These are phyloP conservation scores for Rubroboletus pulcherrimus DNA, from an alignment of 768 basidiomycete species.

Conservation along the genomic window DNA sequence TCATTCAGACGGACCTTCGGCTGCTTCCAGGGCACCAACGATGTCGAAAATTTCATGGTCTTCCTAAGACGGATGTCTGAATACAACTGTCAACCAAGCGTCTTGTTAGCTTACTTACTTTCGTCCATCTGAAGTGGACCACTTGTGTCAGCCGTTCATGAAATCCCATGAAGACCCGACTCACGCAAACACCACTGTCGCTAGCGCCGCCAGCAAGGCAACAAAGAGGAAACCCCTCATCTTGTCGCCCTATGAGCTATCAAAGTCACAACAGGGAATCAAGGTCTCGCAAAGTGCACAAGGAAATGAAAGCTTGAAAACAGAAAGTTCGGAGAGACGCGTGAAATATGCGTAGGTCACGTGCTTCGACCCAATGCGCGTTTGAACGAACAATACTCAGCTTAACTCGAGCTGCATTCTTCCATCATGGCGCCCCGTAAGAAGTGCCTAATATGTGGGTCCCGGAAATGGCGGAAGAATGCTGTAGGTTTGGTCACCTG, in stretches of 20 bases:
- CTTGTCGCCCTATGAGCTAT: not conserved
- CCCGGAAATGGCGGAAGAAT: slow-evolving; percentile 85
- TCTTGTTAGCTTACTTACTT: slow-evolving; percentile 37
- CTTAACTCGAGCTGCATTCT: not conserved
- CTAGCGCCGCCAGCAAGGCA: slow-evolving; percentile 49
- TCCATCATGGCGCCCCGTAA: slow-evolving; percentile 52
- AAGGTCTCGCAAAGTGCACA: not conserved
- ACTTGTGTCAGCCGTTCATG: not conserved
- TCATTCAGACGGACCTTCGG: slow-evolving; percentile 58
- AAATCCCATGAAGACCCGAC: slow-evolving; percentile 26
- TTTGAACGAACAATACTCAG: not conserved
- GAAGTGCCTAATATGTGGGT: slow-evolving; percentile 76
- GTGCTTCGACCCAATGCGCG: not conserved
- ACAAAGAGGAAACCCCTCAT: slow-evolving; percentile 54
- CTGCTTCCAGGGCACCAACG: slow-evolving; percentile 70
- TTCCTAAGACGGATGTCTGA: slow-evolving; percentile 46
- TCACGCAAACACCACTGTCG: slow-evolving; percentile 56
- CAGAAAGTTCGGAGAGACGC: no score
- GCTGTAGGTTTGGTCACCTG: slow-evolving; percentile 80
- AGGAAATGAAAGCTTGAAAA: not conserved
- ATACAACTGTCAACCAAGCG: slow-evolving; percentile 1
- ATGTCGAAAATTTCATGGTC: slow-evolving; percentile 97
- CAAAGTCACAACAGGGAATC: not conserved
- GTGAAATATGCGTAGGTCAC: slow-evolving; percentile 5
- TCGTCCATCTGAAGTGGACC: slow-evolving; percentile 58